These are phyloP conservation scores for Nyctanthes arbortristis DNA, from an alignment of 257 asterid species.

Conservation along the genomic window DNA sequence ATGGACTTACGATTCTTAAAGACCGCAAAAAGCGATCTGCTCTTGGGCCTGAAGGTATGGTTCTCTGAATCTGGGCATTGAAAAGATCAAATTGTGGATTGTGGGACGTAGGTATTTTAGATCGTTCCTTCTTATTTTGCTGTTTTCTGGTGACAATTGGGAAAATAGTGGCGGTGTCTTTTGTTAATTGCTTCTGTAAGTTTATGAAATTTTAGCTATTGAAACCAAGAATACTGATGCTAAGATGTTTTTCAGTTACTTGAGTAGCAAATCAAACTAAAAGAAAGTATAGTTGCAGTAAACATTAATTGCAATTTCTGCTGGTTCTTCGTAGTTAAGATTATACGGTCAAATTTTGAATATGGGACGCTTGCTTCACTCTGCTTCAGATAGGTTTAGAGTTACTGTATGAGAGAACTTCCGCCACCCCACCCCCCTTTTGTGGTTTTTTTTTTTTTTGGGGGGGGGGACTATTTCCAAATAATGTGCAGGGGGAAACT, in stretches of 20 bases:
- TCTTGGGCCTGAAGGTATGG: conserved; percentile 84
- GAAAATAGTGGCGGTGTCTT: too few species aligned
- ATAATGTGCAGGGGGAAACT: too few species aligned
- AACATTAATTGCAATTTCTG: neutral
- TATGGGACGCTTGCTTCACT: neutral
- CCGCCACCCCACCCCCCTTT: too few species aligned
- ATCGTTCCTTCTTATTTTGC: conserved; percentile 4
- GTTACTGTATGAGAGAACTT: neutral
- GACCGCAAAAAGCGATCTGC: conserved; percentile 83
- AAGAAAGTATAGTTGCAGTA: neutral
- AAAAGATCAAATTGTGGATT: conserved; percentile 29
- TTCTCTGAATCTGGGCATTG: neutral
- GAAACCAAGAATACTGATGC: neutral
- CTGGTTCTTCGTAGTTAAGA: neutral
- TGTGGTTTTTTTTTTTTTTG: too few species aligned
- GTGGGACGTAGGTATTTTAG: conserved; percentile 19
- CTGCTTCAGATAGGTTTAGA: neutral
- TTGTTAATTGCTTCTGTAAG: too few species aligned
- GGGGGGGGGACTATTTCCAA: too few species aligned
- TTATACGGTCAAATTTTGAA: neutral
- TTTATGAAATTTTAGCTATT: neutral
- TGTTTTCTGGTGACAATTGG: too few species aligned
- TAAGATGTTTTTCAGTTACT: neutral
- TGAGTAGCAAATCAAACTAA: neutral
- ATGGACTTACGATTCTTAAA: conserved; percentile 64